Conservation (phyloP, 2,329 filamentous ascomycete species). For the Periconia sp. region DNA sequence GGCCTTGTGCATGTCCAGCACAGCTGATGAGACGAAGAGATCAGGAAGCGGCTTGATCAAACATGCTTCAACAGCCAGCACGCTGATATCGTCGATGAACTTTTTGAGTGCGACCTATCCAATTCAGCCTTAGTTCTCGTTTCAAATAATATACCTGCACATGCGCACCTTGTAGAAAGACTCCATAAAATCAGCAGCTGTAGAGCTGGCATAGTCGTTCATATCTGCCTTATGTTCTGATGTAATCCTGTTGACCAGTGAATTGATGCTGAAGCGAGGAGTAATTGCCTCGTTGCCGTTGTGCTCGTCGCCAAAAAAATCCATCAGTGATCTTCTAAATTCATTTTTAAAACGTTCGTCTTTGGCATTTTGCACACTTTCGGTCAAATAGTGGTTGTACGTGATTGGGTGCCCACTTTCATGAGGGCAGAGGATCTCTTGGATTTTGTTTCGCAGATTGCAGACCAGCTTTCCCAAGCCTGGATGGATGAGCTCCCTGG, state of each 20-base stretch:
- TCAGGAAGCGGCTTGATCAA: constrained; percentile 29
- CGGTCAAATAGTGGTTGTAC: constrained; percentile 42
- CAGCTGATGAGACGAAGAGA: constrained; percentile 29
- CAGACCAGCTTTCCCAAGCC: constrained; percentile 5
- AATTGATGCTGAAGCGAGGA: constrained; percentile 9
- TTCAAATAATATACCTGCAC: too few species aligned
- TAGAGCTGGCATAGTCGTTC: constrained; percentile 30
- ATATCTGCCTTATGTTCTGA: constrained; percentile 25
- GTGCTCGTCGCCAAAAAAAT: not conserved
- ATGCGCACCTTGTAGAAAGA: constrained; percentile 29
- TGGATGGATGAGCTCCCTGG: constrained; percentile 3
- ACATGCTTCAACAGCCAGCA: constrained; percentile 42
- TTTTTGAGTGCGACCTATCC: constrained; percentile 45
- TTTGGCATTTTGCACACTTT: constrained; percentile 36
- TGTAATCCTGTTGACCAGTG: constrained; percentile 13
- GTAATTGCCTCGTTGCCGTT: not conserved
- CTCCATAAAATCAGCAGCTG: constrained; percentile 32
- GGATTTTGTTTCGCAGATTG: constrained; percentile 10
- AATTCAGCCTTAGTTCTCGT: not conserved
- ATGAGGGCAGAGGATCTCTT: constrained; percentile 18
- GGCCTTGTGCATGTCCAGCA: constrained; percentile 18
- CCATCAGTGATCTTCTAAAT: constrained; percentile 14
- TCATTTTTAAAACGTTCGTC: constrained; percentile 10
- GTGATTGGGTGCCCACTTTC: constrained; percentile 29
- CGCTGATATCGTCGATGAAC: constrained; percentile 45